These are phyloP conservation scores for Myxozyma kluyveri DNA, from an alignment of 805 yeast species.

Conservation along the genomic window DNA sequence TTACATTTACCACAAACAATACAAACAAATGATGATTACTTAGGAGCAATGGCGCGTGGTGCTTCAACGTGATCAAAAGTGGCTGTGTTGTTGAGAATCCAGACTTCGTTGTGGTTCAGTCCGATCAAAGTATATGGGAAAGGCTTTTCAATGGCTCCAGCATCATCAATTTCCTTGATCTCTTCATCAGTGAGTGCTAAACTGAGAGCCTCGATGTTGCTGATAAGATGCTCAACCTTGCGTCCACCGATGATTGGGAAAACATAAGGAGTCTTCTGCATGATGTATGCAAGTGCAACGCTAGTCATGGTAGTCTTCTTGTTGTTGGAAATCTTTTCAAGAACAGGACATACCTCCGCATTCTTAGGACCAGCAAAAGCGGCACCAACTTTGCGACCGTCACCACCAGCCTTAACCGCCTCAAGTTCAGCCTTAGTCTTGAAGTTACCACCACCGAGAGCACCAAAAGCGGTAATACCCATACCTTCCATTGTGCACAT, in stretches of 20 bases:
- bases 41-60: too few species aligned
- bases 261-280: not conserved
- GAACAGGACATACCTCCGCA: not conserved
- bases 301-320: not conserved
- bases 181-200: not conserved
- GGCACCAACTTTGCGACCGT: not conserved
- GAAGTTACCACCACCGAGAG: not conserved
- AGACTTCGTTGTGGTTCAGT: too few species aligned
- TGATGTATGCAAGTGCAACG: not conserved
- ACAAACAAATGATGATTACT: too few species aligned
- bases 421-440: not conserved
- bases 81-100: too few species aligned
- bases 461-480: constrained; percentile 8
- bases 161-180: too few species aligned
- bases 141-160: too few species aligned
- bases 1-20: too few species aligned
- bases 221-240: not conserved
- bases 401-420: not conserved
- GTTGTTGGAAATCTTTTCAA: not conserved
- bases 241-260: too few species aligned
- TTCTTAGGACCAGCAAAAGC: not conserved
- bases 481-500: constrained; percentile 32
- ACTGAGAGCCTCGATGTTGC: constrained; percentile 1
- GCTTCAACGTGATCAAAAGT: too few species aligned
- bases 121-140: too few species aligned